These are phyloP conservation scores for Apiotrichum siamense DNA, from an alignment of 1,284 basidiomycete species.

Conservation along the genomic window DNA sequence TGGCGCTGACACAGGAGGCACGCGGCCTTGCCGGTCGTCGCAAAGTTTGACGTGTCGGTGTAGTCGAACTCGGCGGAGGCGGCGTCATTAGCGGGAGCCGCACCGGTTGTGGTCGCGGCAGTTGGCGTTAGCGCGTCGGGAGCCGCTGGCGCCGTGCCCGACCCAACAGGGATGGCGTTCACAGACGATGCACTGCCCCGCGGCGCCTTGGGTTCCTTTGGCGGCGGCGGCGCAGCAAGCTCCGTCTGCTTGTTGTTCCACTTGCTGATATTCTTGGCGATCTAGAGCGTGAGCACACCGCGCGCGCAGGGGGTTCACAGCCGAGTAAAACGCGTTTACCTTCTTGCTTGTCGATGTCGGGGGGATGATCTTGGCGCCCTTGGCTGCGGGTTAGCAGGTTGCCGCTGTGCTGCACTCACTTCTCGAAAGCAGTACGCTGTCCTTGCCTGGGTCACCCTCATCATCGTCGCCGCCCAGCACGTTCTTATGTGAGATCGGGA, in stretches of 20 bases:
- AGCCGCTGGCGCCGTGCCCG: slow-evolving; percentile 1
- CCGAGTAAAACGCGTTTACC: slow-evolving; percentile 51
- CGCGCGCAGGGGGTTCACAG: not conserved
- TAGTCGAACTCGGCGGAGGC: slow-evolving; percentile 64
- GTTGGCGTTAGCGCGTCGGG: not conserved
- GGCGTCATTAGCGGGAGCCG: not conserved
- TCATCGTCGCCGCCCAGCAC: slow-evolving; percentile 57
- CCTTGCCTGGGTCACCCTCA: slow-evolving; percentile 53
- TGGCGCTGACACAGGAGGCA: slow-evolving; percentile 86
- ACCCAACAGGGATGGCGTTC: slow-evolving; percentile 24
- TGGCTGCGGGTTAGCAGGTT: slow-evolving; percentile 27
- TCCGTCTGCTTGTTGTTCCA: slow-evolving; percentile 92
- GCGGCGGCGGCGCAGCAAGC: slow-evolving; percentile 46
- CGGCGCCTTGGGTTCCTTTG: slow-evolving; percentile 19
- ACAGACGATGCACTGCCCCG: slow-evolving; percentile 33
- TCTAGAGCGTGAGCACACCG: slow-evolving; percentile 50
- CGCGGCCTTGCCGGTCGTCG: slow-evolving; percentile 54
- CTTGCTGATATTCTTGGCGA: slow-evolving; percentile 80
- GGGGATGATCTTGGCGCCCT: slow-evolving; percentile 62
- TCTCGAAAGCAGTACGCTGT: slow-evolving; percentile 42
- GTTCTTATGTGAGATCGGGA: slow-evolving; percentile 31
- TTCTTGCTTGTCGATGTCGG: slow-evolving; percentile 83
- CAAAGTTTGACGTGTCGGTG: slow-evolving; percentile 54
- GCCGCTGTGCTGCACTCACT: slow-evolving; percentile 28
- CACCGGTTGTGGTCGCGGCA: not conserved